A percentile compares a stretch with the other conserved stretches of the same genome.
phyloP scores from a whole-genome alignment of 2,329 filamentous ascomycete genomes.

The Arthroderma sp. region DNA sequence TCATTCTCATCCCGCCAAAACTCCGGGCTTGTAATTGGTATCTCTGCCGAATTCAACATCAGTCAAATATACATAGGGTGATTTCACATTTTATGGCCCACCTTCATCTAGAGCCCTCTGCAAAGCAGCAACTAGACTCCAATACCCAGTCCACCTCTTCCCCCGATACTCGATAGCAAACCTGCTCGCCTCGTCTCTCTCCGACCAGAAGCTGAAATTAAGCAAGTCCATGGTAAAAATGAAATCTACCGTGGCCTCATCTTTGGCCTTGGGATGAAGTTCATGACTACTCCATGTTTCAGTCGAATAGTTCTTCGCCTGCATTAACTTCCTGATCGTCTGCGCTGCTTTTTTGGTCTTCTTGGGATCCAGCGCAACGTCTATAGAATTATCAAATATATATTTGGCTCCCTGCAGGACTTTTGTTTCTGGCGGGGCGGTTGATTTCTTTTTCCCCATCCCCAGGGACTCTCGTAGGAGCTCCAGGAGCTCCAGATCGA shows the following conservation, averaged over 20 bases:
- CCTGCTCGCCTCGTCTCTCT: constrained; percentile 50
- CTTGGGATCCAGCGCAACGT: constrained; percentile 75
- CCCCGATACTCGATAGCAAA: constrained; percentile 75
- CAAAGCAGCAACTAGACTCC: constrained; percentile 77
- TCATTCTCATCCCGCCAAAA: constrained; percentile 72
- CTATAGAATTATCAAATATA: constrained; percentile 83
- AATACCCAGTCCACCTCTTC: constrained; percentile 83
- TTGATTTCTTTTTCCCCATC: constrained; percentile 42
- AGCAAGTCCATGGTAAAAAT: constrained; percentile 95
- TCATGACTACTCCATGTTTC: constrained; percentile 79
- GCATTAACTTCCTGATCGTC: constrained; percentile 68
- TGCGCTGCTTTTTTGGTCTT: constrained; percentile 72
- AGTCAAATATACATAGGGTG: neutral
- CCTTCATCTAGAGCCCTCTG: constrained; percentile 82
- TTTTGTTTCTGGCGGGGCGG: constrained; percentile 56
- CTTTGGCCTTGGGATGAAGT: constrained; percentile 71
- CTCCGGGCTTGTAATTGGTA: constrained; percentile 75
- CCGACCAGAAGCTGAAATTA: constrained; percentile 96
- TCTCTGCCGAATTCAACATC: constrained; percentile 38
- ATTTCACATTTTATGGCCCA: constrained; percentile 19
- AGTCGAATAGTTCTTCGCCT: constrained; percentile 68
- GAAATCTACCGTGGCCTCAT: constrained; percentile 71
- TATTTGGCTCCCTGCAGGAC: constrained; percentile 73
- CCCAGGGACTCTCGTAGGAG: constrained; percentile 70
- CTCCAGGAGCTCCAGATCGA: constrained; percentile 73